phyloP scores from a whole-genome alignment of 208 protist genomes.

The Wallacemonas rigidus region DNA sequence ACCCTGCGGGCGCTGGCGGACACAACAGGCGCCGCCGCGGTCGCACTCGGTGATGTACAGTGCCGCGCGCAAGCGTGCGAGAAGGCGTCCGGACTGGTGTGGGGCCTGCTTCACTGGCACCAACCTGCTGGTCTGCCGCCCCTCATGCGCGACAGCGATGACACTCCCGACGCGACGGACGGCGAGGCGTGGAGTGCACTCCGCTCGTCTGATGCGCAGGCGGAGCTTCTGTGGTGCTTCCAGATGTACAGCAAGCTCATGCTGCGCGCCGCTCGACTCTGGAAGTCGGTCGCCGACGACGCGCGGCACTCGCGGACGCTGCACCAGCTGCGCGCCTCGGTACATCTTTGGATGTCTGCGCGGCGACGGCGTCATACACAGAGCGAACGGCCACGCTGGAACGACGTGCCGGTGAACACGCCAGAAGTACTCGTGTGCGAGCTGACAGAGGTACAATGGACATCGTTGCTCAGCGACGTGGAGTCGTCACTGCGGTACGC shows the following conservation, averaged over 20 bases:
- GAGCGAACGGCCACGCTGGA: constrained; percentile 8
- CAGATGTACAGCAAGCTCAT: constrained; percentile 42
- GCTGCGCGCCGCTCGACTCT: constrained; percentile 36
- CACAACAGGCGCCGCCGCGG: not conserved
- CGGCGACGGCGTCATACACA: constrained; percentile 2
- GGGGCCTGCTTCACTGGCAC: constrained; percentile 32
- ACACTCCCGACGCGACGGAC: not conserved
- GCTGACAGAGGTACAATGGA: not conserved
- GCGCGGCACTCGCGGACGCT: not conserved
- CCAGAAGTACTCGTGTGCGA: constrained; percentile 4
- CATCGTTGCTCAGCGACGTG: not conserved
- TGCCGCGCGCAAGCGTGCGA: constrained; percentile 18
- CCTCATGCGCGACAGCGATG: not conserved
- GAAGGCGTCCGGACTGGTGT: constrained; percentile 29
- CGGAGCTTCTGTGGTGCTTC: constrained; percentile 40
- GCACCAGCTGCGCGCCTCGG: constrained; percentile 12
- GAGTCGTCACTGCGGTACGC: not conserved
- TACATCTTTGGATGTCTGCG: constrained; percentile 2
- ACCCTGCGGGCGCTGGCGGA: not conserved
- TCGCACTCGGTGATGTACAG: not conserved
- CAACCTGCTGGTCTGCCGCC: constrained; percentile 24
- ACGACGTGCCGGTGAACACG: constrained; percentile 5
- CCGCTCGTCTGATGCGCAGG: constrained; percentile 13
- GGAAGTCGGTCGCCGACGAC: constrained; percentile 20
- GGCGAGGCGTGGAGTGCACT: not conserved